A percentile compares a stretch with the other conserved stretches of the same genome.
phyloP scores from a whole-genome alignment of 192 early-diverging fungal species.

The Kappamyces sp. region DNA sequence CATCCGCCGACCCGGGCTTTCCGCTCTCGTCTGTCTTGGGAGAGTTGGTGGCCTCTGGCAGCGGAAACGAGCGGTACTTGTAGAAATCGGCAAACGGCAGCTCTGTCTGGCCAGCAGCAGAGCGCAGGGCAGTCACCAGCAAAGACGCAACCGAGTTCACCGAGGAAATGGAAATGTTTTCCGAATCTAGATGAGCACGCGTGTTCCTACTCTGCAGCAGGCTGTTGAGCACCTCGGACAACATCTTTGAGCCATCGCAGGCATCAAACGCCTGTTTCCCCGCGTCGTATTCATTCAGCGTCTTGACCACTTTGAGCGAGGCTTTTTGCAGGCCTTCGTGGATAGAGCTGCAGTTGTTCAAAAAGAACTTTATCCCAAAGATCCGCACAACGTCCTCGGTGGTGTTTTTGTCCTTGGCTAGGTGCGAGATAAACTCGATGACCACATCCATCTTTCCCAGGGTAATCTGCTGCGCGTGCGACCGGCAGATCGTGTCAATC shows the following conservation, averaged over 20 bases:
- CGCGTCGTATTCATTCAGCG: constrained; percentile 31
- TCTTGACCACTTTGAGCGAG: constrained; percentile 30
- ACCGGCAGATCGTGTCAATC: constrained; percentile 7
- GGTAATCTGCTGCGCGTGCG: background rate
- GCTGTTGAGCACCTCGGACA: constrained; percentile 30
- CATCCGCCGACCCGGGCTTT: constrained; percentile 17
- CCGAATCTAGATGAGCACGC: constrained; percentile 11
- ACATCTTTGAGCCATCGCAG: constrained; percentile 29
- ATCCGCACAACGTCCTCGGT: constrained; percentile 11
- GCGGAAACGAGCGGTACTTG: constrained; percentile 19
- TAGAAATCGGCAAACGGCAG: constrained; percentile 27
- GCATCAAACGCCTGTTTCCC: constrained; percentile 33
- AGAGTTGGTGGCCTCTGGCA: constrained; percentile 7
- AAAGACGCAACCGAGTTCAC: constrained; percentile 34
- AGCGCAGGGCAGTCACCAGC: constrained; percentile 35
- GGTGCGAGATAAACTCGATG: constrained; percentile 17
- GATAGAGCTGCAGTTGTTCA: background rate
- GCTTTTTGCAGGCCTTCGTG: constrained; percentile 30
- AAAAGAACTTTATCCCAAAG: constrained; percentile 17
- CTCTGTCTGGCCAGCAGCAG: constrained; percentile 34
- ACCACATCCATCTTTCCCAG: constrained; percentile 12
- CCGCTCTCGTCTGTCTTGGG: background rate
- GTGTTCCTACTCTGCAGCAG: constrained; percentile 22
- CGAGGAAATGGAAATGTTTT: constrained; percentile 22
- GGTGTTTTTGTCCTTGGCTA: constrained; percentile 18